Base-by-base conservation (phyloP, 2,329 filamentous ascomycete genomes). In the Rutstroemia sp. region DNA sequence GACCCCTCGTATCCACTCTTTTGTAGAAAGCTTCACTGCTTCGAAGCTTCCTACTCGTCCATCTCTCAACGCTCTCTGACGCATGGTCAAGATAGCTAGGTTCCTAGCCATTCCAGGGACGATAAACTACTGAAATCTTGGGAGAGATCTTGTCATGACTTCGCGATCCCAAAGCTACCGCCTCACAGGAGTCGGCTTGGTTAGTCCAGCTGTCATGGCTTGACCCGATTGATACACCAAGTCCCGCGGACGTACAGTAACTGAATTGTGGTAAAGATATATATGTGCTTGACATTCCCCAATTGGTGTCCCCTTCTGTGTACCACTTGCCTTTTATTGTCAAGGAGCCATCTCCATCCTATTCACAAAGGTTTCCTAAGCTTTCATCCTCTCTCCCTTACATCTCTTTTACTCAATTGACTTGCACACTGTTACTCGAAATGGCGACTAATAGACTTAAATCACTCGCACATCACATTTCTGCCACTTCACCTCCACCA, bases 401-500 rank as follows among this genome's bases (percentile, higher is more conserved):
- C 40, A 23, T 44, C n/a, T 47, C 7, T 23, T 23, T 6, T 45
- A 10, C 25, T 51, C 38, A 38, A 45, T 50, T 55, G 46, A 8
- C 42, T 21, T 38, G n/a, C 10, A 16, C 23, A 14, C 36, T 42
- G n/a, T 36, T 45, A 19, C 30, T 45, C n/a, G 45, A 27, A 38
- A 56, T 56, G 53, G 53, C 53, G 45, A 9, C 39, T 63, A 80
- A 85, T 64, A 78, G 82, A 64, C 73, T 86, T 47, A 82, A 82
- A 72, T 82, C 84, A 66, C 75, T 87, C 67, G 75, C 82, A 62
- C 75, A 78, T 54, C 84, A 87, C 65, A 71, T 87, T 65, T 79
- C 76, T 53, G 81, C 80, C 56, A 74, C 77, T 25, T 46, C 57
- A 67, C 75, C 74, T 39, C 75, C 76, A 50, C 78, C 80, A 38